Evolutionary conservation across 768 basidiomycete genomes (phyloP), one percentile per base, ranked within the genome.

Genomic region (Amanita rubescens): DNA sequence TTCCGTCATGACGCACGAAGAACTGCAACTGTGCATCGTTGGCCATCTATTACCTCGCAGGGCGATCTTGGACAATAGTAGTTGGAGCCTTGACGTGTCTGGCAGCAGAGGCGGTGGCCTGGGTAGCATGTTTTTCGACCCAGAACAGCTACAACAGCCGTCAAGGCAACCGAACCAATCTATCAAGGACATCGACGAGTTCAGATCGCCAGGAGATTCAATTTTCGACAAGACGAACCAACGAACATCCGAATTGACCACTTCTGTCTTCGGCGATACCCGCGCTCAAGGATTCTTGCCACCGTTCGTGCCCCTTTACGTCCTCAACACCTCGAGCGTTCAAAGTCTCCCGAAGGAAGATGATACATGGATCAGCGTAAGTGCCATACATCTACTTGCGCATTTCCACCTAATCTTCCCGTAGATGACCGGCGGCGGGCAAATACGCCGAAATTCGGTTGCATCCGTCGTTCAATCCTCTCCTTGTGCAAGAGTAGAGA

Each of bases 351-450:
- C 67, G 41, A 75, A 74, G 57, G 87, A 90, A 24, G 47, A 48
- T 55, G 88, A 90, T 58, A n/a, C n/a, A n/a, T n/a, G n/a, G n/a
- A n/a, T n/a, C n/a, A n/a, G n/a, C n/a, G 86, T 88, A 65, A 62
- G 82, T 69, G 32, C 2, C 9, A 30, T 25, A 43, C 20, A 19
- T 43, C 22, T 15, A 17, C 30, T 7, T 7, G 14, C 3, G 34
- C n/a, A 4, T 8, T 39, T 39, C 51, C 25, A 45, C 19, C 51
- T 56, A 49, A 44, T 14, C 54, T 8, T 42, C n/a, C 5, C 35
- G 1, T 55, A 88, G 85, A 90, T 91, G 87, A 69, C 90, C 32
- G 88, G 84, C 47, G 89, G 87, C 50, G 87, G 85, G 2, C 85
- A 81, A 50, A 81, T 87, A 25, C 81, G n/a, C n/a, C n/a, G 87